Percentiles rank a stretch among this genome's conserved stretches.
phyloP scores from a whole-genome alignment of 2,329 filamentous ascomycete species.

The Alternaria ethzedia region DNA sequence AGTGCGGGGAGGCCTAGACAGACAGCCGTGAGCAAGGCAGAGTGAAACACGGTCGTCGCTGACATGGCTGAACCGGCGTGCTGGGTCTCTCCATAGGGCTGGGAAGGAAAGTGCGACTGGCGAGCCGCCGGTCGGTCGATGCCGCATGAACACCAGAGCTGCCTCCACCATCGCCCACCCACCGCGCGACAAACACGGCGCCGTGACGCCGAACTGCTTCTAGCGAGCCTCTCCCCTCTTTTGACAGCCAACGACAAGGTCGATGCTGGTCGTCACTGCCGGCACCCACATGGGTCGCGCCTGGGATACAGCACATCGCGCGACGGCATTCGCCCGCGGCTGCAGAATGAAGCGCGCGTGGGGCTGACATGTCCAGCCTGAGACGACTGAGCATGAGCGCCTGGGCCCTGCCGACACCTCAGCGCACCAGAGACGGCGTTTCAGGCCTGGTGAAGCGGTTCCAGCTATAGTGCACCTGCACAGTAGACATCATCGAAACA shows the following conservation, averaged over 20 bases:
- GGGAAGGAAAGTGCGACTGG: constrained; percentile 19
- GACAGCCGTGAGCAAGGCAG: constrained; percentile 8
- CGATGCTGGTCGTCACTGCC: constrained; percentile 3
- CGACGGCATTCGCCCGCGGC: constrained; percentile 8
- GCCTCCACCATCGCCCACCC: neutral
- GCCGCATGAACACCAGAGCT: constrained; percentile 14
- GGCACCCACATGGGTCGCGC: constrained; percentile 4
- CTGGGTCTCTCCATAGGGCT: constrained; percentile 24
- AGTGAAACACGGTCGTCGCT: constrained; percentile 31
- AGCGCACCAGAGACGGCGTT: constrained; percentile 3
- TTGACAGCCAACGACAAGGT: neutral
- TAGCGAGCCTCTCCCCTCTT: constrained; percentile 1
- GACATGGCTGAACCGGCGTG: constrained; percentile 30
- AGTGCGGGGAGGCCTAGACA: constrained; percentile 20
- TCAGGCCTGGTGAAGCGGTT: constrained; percentile 6
- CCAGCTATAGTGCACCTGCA: constrained; percentile 12
- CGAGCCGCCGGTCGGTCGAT: constrained; percentile 10
- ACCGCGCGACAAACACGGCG: constrained; percentile 1
- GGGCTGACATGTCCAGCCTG: constrained; percentile 9
- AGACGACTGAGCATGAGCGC: constrained; percentile 4
- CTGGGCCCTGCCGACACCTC: constrained; percentile 5
- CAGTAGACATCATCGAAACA: constrained; percentile 5
- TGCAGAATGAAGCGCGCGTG: constrained; percentile 9
- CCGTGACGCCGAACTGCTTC: constrained; percentile 1
- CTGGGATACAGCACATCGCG: constrained; percentile 1